phyloP scores from a whole-genome alignment of 202 grass and related monocot species.

The Panicum virgatum region DNA sequence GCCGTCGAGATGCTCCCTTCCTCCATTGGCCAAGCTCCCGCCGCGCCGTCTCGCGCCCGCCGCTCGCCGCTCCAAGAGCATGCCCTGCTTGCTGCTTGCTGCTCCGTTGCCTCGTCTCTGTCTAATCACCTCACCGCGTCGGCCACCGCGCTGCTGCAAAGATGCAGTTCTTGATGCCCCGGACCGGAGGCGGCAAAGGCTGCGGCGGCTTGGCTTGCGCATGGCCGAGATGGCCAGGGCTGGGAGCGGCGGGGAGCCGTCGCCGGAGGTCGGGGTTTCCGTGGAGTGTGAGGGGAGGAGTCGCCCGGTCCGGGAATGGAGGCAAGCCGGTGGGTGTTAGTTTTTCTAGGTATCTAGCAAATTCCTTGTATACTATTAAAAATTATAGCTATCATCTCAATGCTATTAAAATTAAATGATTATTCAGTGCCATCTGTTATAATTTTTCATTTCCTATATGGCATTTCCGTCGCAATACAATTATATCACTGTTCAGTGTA shows the following conservation, averaged over 20 bases:
- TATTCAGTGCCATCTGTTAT: too few relatives aligned
- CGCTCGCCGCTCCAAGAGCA: slow-evolving; percentile 12
- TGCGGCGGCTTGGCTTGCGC: slow-evolving; percentile 2
- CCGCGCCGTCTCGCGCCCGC: slow-evolving; percentile 13
- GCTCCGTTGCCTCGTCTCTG: not conserved
- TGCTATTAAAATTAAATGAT: too few relatives aligned
- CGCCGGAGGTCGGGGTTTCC: slow-evolving; percentile 13
- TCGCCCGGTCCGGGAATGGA: not conserved
- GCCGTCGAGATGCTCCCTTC: slow-evolving; percentile 38
- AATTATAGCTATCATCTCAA: too few relatives aligned
- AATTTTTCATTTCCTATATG: too few relatives aligned
- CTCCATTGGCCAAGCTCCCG: not conserved
- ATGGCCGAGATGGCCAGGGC: slow-evolving; percentile 45
- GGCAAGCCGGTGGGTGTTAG: slow-evolving; percentile 34
- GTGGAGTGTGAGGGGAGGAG: slow-evolving; percentile 31
- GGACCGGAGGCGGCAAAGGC: slow-evolving; percentile 18
- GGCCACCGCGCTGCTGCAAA: not conserved
- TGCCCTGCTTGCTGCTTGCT: slow-evolving; percentile 17
- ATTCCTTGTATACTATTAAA: too few relatives aligned
- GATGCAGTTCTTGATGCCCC: slow-evolving; percentile 20
- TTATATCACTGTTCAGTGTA: too few relatives aligned
- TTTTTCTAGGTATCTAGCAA: not conserved
- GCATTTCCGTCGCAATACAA: too few relatives aligned
- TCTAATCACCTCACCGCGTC: not conserved
- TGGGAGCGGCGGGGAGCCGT: slow-evolving; percentile 3